Evolutionary conservation across 2,329 filamentous ascomycete genomes (phyloP), one percentile per base, ranked within the genome.

Genomic region (Diaporthe citri): DNA sequence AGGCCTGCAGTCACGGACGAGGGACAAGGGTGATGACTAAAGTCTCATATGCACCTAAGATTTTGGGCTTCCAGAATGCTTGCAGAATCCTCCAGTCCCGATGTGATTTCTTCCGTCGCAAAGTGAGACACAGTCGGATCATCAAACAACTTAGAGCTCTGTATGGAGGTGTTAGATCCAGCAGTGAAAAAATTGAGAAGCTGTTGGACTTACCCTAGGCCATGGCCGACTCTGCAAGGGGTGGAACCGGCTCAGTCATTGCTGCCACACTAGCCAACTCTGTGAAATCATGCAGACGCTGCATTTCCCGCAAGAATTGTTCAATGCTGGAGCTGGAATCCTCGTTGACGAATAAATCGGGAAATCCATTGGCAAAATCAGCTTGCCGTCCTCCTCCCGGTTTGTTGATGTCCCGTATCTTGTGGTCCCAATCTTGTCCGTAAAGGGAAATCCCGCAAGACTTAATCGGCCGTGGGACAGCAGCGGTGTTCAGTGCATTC

Each of bases 371-470:
- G 4, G 43, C 56, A 22, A 76, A 76, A 4, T 70, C 60, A 13
- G 46, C 56, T 25, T 60, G 64, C 62, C 20, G 70, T 25, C 36
- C 57, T 64, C 28, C 34, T 28, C 64, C 71, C 5, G 46, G 43
- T 3, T 56, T 64, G 22, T 72, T 73, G 36, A 76, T 31, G 17
- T 73, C 25, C 28, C 31, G 39, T n/a, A 82, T 78, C 57, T 81
- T 79, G 6, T 77, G 75, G 10, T 74, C 76, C 20, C 78, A 77
- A 4, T 66, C 52, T 4, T 69, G 41, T n/a, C 72, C 55, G 9
- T 73, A 70, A 8, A 76, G 64, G n/a, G 56, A 71, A 74, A 81
- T 13, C 71, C 78, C 48, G 22, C 57, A 64, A 78, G 78, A 67
- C 43, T 77, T 56, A 8, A 36, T 59, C 5, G 76, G 74, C 31